Evolutionary conservation across 129 eudicot species (phyloP).

Genomic region (Glebionis coronaria): DNA sequence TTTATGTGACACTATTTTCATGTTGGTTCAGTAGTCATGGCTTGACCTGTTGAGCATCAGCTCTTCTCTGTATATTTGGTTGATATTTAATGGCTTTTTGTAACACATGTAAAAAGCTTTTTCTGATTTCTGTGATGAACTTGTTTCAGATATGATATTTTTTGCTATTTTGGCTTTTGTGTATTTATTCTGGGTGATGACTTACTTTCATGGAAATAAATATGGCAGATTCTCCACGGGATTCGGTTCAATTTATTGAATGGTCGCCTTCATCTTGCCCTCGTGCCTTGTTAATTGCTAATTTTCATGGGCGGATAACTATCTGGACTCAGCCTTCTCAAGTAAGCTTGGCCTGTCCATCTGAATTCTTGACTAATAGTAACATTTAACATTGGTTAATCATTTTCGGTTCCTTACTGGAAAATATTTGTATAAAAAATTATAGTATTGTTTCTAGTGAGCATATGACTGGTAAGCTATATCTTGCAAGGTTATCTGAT

Average conservation of each 20-base stretch:
- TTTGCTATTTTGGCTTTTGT: constrained; percentile 4
- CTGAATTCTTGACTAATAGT: not conserved
- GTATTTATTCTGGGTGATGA: not conserved
- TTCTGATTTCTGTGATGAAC: not conserved
- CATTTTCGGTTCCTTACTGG: constrained; percentile 7
- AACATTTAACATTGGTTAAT: constrained; percentile 6
- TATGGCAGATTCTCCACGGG: constrained; percentile 92
- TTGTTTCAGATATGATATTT: constrained; percentile 9
- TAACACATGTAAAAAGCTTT: constrained; percentile 12
- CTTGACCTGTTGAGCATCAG: constrained; percentile 9
- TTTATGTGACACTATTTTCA: constrained; percentile 3
- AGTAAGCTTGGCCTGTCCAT: constrained; percentile 36
- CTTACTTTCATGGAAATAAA: constrained; percentile 3
- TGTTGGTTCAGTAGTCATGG: constrained; percentile 19
- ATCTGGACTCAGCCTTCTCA: constrained; percentile 90
- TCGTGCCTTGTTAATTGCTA: constrained; percentile 84
- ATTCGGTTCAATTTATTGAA: constrained; percentile 96
- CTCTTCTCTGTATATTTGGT: not conserved
- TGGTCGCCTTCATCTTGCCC: constrained; percentile 97
- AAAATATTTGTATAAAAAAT: not conserved
- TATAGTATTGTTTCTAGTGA: constrained; percentile 4
- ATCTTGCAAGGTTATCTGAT: constrained; percentile 12
- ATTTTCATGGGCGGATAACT: constrained; percentile 90
- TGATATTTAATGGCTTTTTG: constrained; percentile 3
- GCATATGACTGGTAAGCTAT: constrained; percentile 11